Evolutionary conservation across 768 basidiomycete genomes (phyloP).

Genomic region (Rhizopogon vesiculosus): DNA sequence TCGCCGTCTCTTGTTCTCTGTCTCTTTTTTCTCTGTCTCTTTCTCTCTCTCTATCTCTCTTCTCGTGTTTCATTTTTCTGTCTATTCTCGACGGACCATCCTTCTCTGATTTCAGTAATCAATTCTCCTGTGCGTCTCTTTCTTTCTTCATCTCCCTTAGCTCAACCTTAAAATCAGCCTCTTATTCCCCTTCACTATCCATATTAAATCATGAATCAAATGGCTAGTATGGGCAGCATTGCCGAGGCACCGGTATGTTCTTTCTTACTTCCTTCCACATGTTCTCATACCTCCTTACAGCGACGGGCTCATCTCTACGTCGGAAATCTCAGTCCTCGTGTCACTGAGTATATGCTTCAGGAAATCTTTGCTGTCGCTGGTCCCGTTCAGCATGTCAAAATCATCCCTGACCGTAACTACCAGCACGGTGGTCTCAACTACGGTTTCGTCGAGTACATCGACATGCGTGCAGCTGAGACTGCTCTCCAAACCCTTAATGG

Average conservation of each 20-base stretch:
- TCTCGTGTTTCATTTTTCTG: conserved; percentile 29
- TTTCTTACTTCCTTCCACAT: not conserved
- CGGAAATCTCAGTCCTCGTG: conserved; percentile 95
- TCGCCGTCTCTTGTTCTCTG: conserved; percentile 27
- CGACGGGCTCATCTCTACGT: conserved; percentile 97
- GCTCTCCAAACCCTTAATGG: conserved; percentile 98
- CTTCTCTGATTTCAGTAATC: conserved; percentile 23
- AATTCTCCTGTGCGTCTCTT: conserved; percentile 22
- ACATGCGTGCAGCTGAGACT: conserved; percentile 98
- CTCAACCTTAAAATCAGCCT: not conserved
- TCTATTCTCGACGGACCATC: conserved; percentile 41
- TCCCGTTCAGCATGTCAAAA: conserved; percentile 98
- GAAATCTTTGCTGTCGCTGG: conserved; percentile 97
- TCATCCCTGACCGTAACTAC: conserved; percentile 98
- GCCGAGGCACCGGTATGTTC: conserved; percentile 75
- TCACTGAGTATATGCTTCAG: conserved; percentile 98
- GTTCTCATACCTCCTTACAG: conserved; percentile 33
- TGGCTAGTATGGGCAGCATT: conserved; percentile 56
- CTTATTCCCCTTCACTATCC: conserved; percentile 21
- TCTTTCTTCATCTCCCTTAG: conserved; percentile 20
- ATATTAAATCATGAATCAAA: conserved; percentile 67
- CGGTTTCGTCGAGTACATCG: conserved; percentile 98
- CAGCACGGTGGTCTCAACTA: conserved; percentile 99
- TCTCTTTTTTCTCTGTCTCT: conserved; percentile 23
- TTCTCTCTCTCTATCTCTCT: conserved; percentile 23